phyloP scores from a whole-genome alignment of 305 asterid species.

The Striga hermonthica region DNA sequence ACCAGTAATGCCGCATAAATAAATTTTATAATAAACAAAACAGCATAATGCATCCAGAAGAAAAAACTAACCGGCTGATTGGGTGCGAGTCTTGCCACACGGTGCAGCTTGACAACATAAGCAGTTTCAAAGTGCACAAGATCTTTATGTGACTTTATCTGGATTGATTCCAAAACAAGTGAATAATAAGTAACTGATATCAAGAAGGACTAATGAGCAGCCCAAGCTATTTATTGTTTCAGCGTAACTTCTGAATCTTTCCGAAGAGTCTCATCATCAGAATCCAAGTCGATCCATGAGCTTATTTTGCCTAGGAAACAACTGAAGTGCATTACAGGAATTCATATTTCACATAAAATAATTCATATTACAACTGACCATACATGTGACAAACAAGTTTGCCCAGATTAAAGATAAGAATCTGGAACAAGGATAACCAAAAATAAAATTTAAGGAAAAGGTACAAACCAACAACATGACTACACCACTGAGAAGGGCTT shows the following conservation, averaged over 20 bases:
- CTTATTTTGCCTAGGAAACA: slow-evolving; percentile 76
- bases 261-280: slow-evolving; percentile 72
- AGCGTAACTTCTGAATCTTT: slow-evolving; percentile 83
- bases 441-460: slow-evolving; percentile 28
- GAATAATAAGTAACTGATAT: no score
- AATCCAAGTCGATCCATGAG: slow-evolving; percentile 95
- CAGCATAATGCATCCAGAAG: slow-evolving; percentile 33
- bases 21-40: slow-evolving; percentile 7
- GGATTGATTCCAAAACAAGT: slow-evolving; percentile 32
- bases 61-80: slow-evolving; percentile 74
- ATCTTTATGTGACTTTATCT: slow-evolving; percentile 94
- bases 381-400: slow-evolving; percentile 2
- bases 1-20: slow-evolving; percentile 18
- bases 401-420: slow-evolving; percentile 6
- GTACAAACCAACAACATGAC: slow-evolving; percentile 83
- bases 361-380: neutral
- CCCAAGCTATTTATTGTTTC: slow-evolving; percentile 97
- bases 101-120: slow-evolving; percentile 94
- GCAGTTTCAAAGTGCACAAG: slow-evolving; percentile 97
- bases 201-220: no score
- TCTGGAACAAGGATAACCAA: slow-evolving; percentile 15
- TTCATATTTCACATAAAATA: neutral
- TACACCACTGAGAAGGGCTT: slow-evolving; percentile 92
- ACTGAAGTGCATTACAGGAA: slow-evolving; percentile 13
- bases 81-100: slow-evolving; percentile 82